phyloP scores from a whole-genome alignment of 192 early-diverging fungal genomes.

The Thamnidium elegans region DNA sequence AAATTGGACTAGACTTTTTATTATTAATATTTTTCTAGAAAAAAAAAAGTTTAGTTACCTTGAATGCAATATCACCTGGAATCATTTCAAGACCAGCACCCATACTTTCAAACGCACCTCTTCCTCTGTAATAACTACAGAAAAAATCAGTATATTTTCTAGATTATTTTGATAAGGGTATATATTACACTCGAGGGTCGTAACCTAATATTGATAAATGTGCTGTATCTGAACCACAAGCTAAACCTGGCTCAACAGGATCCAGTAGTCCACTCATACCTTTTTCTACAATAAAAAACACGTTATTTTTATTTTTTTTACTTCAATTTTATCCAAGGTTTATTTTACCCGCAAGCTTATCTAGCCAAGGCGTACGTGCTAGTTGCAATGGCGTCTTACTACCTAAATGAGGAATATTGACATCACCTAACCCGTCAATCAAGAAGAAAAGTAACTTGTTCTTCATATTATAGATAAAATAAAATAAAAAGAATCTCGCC shows the following conservation, averaged over 20 bases:
- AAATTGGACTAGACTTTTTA: slow-evolving; percentile 26
- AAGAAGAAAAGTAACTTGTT: slow-evolving; percentile 28
- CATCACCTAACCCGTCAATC: slow-evolving; percentile 37
- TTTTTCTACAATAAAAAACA: slow-evolving; percentile 13
- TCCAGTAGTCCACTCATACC: slow-evolving; percentile 34
- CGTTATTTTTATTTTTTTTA: not conserved
- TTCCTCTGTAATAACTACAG: slow-evolving; percentile 31
- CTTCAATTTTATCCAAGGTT: no score
- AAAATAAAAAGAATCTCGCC: no score
- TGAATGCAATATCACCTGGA: slow-evolving; percentile 40
- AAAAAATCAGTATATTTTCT: not conserved
- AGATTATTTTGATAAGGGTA: not conserved
- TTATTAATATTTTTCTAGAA: not conserved
- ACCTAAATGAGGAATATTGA: slow-evolving; percentile 19
- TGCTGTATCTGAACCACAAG: slow-evolving; percentile 37
- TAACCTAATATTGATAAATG: slow-evolving; percentile 37
- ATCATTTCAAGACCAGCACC: slow-evolving; percentile 35
- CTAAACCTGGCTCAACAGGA: slow-evolving; percentile 36
- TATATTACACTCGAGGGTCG: slow-evolving; percentile 28
- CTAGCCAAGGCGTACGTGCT: slow-evolving; percentile 27
- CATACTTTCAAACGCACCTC: slow-evolving; percentile 39
- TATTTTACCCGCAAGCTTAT: slow-evolving; percentile 30
- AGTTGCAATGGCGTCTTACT: slow-evolving; percentile 25
- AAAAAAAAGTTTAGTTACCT: slow-evolving; percentile 4
- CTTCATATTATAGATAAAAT: not conserved